phyloP scores from a whole-genome alignment of 2,329 filamentous ascomycete species.

The Pseudopyrenochaeta lycopersici region DNA sequence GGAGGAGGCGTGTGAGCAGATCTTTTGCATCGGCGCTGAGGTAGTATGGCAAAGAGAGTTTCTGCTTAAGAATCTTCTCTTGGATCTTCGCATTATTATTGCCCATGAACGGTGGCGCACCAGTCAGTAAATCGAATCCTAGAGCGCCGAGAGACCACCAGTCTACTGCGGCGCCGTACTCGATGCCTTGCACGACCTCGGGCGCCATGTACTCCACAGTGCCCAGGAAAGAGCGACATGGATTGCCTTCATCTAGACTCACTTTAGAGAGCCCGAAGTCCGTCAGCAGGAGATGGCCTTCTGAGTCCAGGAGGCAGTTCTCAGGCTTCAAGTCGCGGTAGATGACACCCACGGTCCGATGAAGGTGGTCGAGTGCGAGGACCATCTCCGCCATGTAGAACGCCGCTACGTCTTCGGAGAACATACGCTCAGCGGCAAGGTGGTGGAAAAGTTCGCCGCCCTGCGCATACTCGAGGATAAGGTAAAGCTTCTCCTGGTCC shows the following conservation, averaged over 20 bases:
- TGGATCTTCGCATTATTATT: constrained; percentile 95
- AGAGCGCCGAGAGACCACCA: constrained; percentile 98
- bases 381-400: constrained; percentile 99
- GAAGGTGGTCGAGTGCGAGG: constrained; percentile 90
- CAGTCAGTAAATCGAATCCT: constrained; percentile 91
- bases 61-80: constrained; percentile 94
- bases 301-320: constrained; percentile 90
- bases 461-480: constrained; percentile 97
- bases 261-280: constrained; percentile 98
- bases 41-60: constrained; percentile 88
- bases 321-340: constrained; percentile 98
- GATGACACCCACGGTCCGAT: constrained; percentile 89
- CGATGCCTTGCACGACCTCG: constrained; percentile 86
- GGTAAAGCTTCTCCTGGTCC: constrained; percentile 95
- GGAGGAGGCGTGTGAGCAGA: constrained; percentile 84
- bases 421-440: constrained; percentile 92
- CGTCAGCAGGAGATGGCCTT: constrained; percentile 92
- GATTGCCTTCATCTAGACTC: constrained; percentile 74
- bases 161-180: constrained; percentile 94
- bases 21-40: constrained; percentile 93
- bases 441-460: constrained; percentile 98
- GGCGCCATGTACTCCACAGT: constrained; percentile 99
- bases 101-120: constrained; percentile 87
- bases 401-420: constrained; percentile 84
- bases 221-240: constrained; percentile 89